Evolutionary conservation across 257 asterid genomes (phyloP).

Genomic region (Vinca minor): DNA sequence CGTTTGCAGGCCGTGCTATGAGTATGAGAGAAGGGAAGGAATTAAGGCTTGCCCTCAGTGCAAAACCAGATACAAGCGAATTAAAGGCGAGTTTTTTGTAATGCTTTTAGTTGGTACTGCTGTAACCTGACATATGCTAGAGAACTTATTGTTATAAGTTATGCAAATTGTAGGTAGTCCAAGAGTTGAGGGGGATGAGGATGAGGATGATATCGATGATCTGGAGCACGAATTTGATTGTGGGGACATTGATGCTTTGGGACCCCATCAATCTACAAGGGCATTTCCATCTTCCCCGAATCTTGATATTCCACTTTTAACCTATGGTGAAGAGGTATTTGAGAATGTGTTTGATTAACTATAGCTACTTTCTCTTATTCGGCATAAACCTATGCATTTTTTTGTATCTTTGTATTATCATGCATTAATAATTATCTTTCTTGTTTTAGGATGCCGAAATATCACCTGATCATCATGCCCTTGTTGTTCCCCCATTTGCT

Average conservation of each 20-base stretch:
- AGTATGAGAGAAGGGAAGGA: conserved; percentile 88
- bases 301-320: conserved; percentile 55
- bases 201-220: conserved; percentile 80
- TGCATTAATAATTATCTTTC: conserved; percentile 5
- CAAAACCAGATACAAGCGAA: conserved; percentile 82
- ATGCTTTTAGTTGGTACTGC: not conserved
- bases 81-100: conserved; percentile 45
- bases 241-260: conserved; percentile 27
- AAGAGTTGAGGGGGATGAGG: conserved; percentile 94
- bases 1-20: conserved; percentile 71
- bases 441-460: conserved; percentile 40
- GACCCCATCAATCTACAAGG: conserved; percentile 20
- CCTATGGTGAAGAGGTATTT: conserved; percentile 78
- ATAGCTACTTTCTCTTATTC: not conserved
- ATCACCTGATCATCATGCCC: conserved; percentile 49
- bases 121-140: not conserved
- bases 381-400: not conserved
- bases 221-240: conserved; percentile 75
- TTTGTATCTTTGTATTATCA: not conserved
- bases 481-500: conserved; percentile 50
- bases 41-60: conserved; percentile 84
- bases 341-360: not conserved
- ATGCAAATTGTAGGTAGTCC: conserved; percentile 54
- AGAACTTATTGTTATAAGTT: not conserved
- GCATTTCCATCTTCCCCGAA: conserved; percentile 25